Evolutionary conservation across 179 eudicot species (phyloP).

Genomic region (Corrigiola litoralis): DNA sequence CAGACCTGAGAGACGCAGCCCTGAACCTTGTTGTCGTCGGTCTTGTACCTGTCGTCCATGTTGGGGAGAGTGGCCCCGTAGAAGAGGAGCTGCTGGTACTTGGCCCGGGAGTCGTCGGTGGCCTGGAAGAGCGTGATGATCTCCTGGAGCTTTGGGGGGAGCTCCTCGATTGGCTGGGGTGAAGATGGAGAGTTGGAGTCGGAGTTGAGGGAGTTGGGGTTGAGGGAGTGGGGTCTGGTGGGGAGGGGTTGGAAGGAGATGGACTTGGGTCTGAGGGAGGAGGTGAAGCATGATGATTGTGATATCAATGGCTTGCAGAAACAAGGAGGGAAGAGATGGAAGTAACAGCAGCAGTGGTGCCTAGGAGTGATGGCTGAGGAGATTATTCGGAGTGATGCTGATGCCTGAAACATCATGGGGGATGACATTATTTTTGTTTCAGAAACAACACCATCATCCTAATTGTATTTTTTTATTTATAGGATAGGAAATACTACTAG

Average conservation of each 20-base stretch:
- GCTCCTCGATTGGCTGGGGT: slow-evolving; percentile 44
- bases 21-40: slow-evolving; percentile 65
- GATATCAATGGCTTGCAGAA: slow-evolving; percentile 29
- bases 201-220: slow-evolving; percentile 22
- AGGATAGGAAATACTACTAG: too few relatives aligned
- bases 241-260: slow-evolving; percentile 53
- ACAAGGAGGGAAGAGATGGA: too few relatives aligned
- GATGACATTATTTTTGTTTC: too few relatives aligned
- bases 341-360: too few relatives aligned
- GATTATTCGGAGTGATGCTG: too few relatives aligned
- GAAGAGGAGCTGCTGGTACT: slow-evolving; percentile 63
- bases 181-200: slow-evolving; percentile 31
- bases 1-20: slow-evolving; percentile 95
- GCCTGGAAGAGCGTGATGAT: slow-evolving; percentile 66
- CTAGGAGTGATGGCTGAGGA: too few relatives aligned
- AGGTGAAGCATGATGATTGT: slow-evolving; percentile 17
- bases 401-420: too few relatives aligned
- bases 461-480: too few relatives aligned
- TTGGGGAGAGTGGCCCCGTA: slow-evolving; percentile 52
- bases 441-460: too few relatives aligned
- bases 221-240: slow-evolving; percentile 33
- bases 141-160: slow-evolving; percentile 72
- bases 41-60: slow-evolving; percentile 44
- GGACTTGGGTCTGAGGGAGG: slow-evolving; percentile 28
- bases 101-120: slow-evolving; percentile 55